Evolutionary conservation across 352 stramenopile species (phyloP).

Genomic region (Phytopythium boreale): DNA sequence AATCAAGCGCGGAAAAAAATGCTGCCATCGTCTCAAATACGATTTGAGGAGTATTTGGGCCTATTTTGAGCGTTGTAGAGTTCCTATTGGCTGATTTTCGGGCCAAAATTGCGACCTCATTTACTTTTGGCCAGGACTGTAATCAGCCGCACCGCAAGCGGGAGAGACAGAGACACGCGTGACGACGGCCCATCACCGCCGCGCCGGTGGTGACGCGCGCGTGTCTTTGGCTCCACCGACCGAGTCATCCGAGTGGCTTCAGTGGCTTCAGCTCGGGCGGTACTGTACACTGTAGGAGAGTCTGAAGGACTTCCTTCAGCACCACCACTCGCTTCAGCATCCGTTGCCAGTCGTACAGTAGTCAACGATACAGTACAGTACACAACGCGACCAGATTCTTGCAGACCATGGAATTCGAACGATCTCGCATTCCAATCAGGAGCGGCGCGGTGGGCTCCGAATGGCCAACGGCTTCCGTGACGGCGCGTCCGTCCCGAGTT

Average conservation of each 20-base stretch:
- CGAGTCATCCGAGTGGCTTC: slow-evolving; percentile 2
- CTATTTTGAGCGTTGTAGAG: too few relatives aligned
- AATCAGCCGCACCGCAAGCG: slow-evolving; percentile 4
- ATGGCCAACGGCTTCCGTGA: background rate
- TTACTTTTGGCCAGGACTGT: too few relatives aligned
- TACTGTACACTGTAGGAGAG: too few relatives aligned
- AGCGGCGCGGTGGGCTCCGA: background rate
- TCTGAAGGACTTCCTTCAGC: too few relatives aligned
- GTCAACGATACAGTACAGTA: background rate
- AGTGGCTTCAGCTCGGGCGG: too few relatives aligned
- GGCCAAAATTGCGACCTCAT: too few relatives aligned
- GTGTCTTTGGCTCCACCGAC: background rate
- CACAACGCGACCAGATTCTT: background rate
- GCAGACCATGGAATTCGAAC: too few relatives aligned
- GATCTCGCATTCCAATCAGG: background rate
- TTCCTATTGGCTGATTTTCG: too few relatives aligned
- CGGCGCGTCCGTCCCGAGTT: background rate
- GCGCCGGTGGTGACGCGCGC: background rate
- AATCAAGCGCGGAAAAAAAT: too few relatives aligned
- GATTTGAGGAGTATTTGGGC: too few relatives aligned
- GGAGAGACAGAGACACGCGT: slow-evolving; percentile 1
- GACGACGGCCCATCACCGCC: background rate
- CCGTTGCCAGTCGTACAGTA: too few relatives aligned
- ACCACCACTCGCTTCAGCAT: background rate
- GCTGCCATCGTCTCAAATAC: too few relatives aligned